These are phyloP conservation scores for Stentor roeselii DNA, from an alignment of 73 alveolate species.

Conservation along the genomic window DNA sequence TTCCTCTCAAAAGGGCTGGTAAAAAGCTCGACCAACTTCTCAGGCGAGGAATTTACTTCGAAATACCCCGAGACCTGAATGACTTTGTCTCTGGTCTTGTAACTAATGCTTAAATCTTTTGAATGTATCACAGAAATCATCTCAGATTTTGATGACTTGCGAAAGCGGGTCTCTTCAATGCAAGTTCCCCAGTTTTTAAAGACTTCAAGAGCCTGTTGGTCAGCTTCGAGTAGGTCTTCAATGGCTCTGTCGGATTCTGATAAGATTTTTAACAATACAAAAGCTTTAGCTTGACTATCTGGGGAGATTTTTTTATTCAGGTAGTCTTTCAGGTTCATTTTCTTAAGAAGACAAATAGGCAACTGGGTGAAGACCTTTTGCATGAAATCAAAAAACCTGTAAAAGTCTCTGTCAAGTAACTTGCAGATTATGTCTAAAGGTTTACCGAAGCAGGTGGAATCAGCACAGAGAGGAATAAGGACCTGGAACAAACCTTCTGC, in stretches of 20 bases:
- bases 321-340: background rate
- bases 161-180: background rate
- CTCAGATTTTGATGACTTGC: background rate
- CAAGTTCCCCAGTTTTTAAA: background rate
- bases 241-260: background rate
- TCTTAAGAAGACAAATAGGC: background rate
- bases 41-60: background rate
- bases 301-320: background rate
- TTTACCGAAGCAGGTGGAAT: background rate
- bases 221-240: background rate
- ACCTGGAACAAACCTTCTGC: background rate
- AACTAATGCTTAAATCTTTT: background rate
- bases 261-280: background rate
- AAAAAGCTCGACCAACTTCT: background rate
- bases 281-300: background rate
- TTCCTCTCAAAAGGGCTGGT: background rate
- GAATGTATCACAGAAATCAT: background rate
- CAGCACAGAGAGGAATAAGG: background rate
- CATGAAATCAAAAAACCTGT: background rate
- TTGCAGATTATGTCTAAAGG: background rate
- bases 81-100: background rate
- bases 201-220: background rate
- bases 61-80: background rate
- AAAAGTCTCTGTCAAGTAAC: background rate
- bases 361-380: background rate